A percentile compares a stretch with the other conserved stretches of the same genome.
These are phyloP conservation scores for Lithohypha guttulata DNA, from an alignment of 2,329 filamentous ascomycete genomes.

Conservation along the genomic window DNA sequence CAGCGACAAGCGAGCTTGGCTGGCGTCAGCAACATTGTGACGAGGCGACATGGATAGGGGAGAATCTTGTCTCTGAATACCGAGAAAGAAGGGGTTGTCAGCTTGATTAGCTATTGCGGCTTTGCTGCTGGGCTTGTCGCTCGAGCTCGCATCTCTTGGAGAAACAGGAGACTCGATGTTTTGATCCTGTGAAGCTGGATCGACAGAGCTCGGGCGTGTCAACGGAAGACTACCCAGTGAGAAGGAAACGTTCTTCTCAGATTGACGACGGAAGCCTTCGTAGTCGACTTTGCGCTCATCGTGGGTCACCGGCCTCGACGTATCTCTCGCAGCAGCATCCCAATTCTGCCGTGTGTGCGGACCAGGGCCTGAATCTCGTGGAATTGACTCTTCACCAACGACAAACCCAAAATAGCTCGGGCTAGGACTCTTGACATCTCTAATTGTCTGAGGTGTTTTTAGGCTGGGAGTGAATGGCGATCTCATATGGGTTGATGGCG, in stretches of 20 bases:
- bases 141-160: slow-evolving; percentile 4
- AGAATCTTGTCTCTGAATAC: slow-evolving; percentile 39
- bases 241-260: slow-evolving; percentile 43
- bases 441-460: slow-evolving; percentile 33
- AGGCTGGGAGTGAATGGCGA: slow-evolving; percentile 32
- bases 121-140: slow-evolving; percentile 11
- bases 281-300: slow-evolving; percentile 72
- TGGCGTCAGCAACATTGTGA: slow-evolving; percentile 27
- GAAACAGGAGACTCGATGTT: background rate
- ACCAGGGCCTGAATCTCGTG: slow-evolving; percentile 49
- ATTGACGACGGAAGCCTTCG: slow-evolving; percentile 64
- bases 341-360: slow-evolving; percentile 59
- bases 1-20: slow-evolving; percentile 46
- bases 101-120: background rate
- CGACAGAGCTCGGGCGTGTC: background rate
- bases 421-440: slow-evolving; percentile 39
- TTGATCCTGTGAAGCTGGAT: background rate
- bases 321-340: slow-evolving; percentile 58
- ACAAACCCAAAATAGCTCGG: slow-evolving; percentile 82
- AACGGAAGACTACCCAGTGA: slow-evolving; percentile 5
- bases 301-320: slow-evolving; percentile 58
- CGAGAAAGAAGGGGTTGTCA: slow-evolving; percentile 26
- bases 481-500: slow-evolving; percentile 45
- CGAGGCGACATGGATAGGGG: slow-evolving; percentile 35
- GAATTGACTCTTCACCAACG: slow-evolving; percentile 50